Evolutionary conservation across 441 rosid genomes (phyloP).

Genomic region (Croton laevigatus): DNA sequence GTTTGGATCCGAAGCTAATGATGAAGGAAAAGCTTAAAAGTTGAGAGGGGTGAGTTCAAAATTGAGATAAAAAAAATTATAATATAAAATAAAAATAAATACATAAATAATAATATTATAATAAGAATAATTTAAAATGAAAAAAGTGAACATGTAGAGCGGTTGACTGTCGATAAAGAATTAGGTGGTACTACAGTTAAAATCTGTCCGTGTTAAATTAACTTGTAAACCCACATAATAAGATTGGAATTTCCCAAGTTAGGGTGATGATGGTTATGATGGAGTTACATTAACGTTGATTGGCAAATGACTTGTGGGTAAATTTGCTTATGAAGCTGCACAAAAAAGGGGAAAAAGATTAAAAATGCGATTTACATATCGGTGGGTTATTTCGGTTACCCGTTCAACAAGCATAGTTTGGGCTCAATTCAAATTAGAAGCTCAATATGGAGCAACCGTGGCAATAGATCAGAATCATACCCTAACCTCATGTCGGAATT

Average conservation of each 20-base stretch:
- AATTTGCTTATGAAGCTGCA: background rate
- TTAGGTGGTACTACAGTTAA: constrained; percentile 3
- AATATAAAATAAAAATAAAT: background rate
- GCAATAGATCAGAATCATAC: background rate
- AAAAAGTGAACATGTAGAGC: constrained; percentile 14
- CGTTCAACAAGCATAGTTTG: background rate
- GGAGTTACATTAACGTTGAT: background rate
- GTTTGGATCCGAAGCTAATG: constrained; percentile 29
- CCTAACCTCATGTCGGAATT: no score
- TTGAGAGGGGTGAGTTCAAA: background rate
- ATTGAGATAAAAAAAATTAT: no score
- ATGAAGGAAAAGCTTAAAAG: background rate
- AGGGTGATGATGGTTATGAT: background rate
- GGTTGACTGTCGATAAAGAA: constrained; percentile 17
- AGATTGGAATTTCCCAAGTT: constrained; percentile 5
- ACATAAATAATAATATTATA: background rate
- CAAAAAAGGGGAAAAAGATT: no score
- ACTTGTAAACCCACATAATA: background rate
- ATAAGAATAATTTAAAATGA: no score
- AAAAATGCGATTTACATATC: background rate
- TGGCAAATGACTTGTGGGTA: background rate
- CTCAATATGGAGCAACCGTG: background rate
- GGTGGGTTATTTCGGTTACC: background rate
- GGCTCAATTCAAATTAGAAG: background rate
- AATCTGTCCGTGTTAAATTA: constrained; percentile 18